Conservation (phyloP, 2,329 filamentous ascomycete genomes). For the Rhynchosporium graminicola region DNA sequence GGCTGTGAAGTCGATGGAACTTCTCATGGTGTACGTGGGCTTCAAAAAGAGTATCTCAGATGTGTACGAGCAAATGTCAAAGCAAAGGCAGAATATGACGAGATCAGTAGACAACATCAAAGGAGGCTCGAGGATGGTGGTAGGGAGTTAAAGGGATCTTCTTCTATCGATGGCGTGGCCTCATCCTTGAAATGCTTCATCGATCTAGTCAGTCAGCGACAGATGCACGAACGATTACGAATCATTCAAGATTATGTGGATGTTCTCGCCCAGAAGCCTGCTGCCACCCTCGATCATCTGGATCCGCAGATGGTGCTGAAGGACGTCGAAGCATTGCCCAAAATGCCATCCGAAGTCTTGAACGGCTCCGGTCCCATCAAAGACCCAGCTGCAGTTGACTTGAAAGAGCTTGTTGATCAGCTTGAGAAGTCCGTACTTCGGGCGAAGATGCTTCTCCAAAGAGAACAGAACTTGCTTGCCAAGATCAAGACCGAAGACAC, state of each 20-base stretch:
- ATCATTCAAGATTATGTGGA: slow-evolving; percentile 55
- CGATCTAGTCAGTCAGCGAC: slow-evolving; percentile 51
- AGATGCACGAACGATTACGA: slow-evolving; percentile 53
- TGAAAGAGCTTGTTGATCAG: slow-evolving; percentile 51
- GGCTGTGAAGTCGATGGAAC: slow-evolving; percentile 42
- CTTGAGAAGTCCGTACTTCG: slow-evolving; percentile 61
- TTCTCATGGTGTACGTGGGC: slow-evolving; percentile 46
- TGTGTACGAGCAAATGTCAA: slow-evolving; percentile 54
- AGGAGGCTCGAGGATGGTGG: slow-evolving; percentile 6
- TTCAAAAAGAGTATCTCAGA: slow-evolving; percentile 57
- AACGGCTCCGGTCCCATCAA: slow-evolving; percentile 18
- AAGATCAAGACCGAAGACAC: slow-evolving; percentile 41
- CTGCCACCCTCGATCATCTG: slow-evolving; percentile 53
- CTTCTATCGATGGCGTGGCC: slow-evolving; percentile 26
- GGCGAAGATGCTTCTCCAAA: slow-evolving; percentile 57
- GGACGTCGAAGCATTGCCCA: slow-evolving; percentile 33
- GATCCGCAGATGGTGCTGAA: slow-evolving; percentile 38
- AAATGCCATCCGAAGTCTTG: slow-evolving; percentile 36
- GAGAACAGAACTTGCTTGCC: slow-evolving; percentile 57
- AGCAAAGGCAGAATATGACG: slow-evolving; percentile 50
- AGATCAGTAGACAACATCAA: slow-evolving; percentile 32
- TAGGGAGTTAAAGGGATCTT: slow-evolving; percentile 19
- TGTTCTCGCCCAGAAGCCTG: slow-evolving; percentile 52
- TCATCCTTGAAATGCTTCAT: slow-evolving; percentile 52
- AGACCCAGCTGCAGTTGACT: slow-evolving; percentile 43